Base-by-base conservation (phyloP, 1,139 yeast species). In the Pichia inconspicua region DNA sequence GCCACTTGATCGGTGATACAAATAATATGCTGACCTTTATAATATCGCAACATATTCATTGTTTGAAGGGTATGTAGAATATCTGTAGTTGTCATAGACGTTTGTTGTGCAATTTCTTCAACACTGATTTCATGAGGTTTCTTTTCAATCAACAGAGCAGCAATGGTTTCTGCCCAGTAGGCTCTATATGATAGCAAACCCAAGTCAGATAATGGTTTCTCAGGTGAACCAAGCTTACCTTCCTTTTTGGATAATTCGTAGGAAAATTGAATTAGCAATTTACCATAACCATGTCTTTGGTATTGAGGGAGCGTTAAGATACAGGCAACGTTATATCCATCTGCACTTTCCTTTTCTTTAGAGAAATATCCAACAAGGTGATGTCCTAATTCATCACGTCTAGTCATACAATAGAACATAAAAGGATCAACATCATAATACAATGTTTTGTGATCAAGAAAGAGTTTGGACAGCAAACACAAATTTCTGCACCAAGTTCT, bases 351-450 rank as follows among this genome's bases (percentile, higher is more conserved):
- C 66, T 92, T 92, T 66, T 92, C 99, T 60, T 92, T 92, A 2
- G 97, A 90, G 62, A 92, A 92, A 63, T 86, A 92, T 0, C 99
- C 99, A 12, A 92, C 96, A 46, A 92, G 72, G 66, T 92, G 97
- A 65, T 90, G 97, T 3, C 98, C 97, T 56, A 80, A 76, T 52
- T 83, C 87, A 56, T 90, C 95, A 53, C 87, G 77, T 53, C 81
- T 76, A 0, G 97, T 89, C 97, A 94, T 90, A 59, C 96, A 84
- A 65, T 92, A 92, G 62, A 92, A 92, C 58, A 92, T 70, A 61
- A 92, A 92, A 5, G 99, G 98, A 64, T 92, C 98, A 42, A 92
- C 98, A 64, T 94, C 99, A 65, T 90, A 92, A 66, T 90, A 94
- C 42, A 92, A 74, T 0, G 98, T 88, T 64, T 92, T 94, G 69